Base-by-base conservation (phyloP, 2,329 filamentous ascomycete genomes). In the Lojkania enalia region DNA sequence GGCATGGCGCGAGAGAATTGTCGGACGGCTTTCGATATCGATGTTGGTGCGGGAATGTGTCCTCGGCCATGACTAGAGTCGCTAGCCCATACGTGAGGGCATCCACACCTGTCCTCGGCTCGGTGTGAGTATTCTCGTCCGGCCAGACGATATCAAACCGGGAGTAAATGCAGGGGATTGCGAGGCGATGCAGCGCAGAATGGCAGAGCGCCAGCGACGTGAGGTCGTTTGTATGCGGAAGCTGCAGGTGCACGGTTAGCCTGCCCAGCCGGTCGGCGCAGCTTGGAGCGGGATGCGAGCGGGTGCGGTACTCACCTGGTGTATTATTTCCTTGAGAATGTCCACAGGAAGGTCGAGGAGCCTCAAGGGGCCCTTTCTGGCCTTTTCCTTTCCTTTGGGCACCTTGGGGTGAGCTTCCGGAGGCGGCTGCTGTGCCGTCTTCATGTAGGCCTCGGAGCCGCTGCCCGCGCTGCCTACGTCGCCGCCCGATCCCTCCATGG, bases 131-230 rank as follows among this genome's bases (percentile, higher is more conserved):
- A 51, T 80, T 79, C 21, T 81, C 82, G 60, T 92, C 88, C 0
- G 88, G 88, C 89, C 89, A 94, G 31, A 92, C 86, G 52, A 94
- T 94, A 63, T 94, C 88, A 69, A 94, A 94, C 48, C 87, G 82
- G 14, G 86, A 87, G 72, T 94, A 94, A 54, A 94, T 90, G 58
- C 85, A 83, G 14, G 88, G 88, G 18, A 89, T 84, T 0, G 87
- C 82, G 42, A 94, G 78, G 32, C 78, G 77, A 70, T 94, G 87
- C 11, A 95, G 79, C 20, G 85, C 84, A 12, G 88, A 90, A 71
- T 90, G 88, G 32, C 87, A 87, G 47, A 90, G 76, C 12, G 88
- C 87, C 30, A 94, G 78, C 12, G 87, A 84, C 0, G 86, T 89
- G 49, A 94, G 76, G 66, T 94, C 88, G 66, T 90, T 92, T 4